These are phyloP conservation scores for Arthrobotrys entomopaga DNA, from an alignment of 2,329 filamentous ascomycete genomes.

Conservation along the genomic window DNA sequence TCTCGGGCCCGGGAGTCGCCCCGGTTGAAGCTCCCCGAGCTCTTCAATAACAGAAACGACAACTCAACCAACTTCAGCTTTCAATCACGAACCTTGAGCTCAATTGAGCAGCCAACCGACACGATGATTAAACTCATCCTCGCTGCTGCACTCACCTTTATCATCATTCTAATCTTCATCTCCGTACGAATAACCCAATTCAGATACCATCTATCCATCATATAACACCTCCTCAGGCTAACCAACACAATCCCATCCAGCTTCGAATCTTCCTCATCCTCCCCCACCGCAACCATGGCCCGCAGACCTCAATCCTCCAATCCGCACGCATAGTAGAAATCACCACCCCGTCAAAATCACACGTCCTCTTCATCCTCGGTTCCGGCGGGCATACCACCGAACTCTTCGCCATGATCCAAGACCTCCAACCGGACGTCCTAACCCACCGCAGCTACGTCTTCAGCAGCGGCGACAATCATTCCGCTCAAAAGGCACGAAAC, in stretches of 20 bases:
- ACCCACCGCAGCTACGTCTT: conserved; percentile 82
- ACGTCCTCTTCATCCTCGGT: conserved; percentile 84
- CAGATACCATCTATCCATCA: neutral
- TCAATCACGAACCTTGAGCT: conserved; percentile 3
- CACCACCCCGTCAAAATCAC: conserved; percentile 58
- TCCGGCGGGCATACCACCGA: conserved; percentile 95
- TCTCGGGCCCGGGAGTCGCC: neutral
- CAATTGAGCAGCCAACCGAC: conserved; percentile 16
- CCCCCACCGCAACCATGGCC: conserved; percentile 23
- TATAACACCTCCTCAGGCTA: neutral
- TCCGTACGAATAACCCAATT: conserved; percentile 24
- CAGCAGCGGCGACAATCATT: conserved; percentile 79
- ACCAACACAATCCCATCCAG: conserved; percentile 6
- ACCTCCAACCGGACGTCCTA: conserved; percentile 65
- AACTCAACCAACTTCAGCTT: conserved; percentile 18
- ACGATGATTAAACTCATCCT: conserved; percentile 28
- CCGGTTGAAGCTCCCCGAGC: neutral
- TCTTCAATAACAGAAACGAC: neutral
- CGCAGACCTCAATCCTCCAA: conserved; percentile 37
- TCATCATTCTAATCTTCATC: conserved; percentile 29
- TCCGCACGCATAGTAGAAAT: conserved; percentile 51
- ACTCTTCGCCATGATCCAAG: conserved; percentile 84
- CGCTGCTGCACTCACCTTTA: conserved; percentile 19
- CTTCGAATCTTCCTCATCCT: conserved; percentile 44
- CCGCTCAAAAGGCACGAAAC: conserved; percentile 70